These are phyloP conservation scores for Nepenthes gracilis DNA, from an alignment of 148 eudicot species.

Conservation along the genomic window DNA sequence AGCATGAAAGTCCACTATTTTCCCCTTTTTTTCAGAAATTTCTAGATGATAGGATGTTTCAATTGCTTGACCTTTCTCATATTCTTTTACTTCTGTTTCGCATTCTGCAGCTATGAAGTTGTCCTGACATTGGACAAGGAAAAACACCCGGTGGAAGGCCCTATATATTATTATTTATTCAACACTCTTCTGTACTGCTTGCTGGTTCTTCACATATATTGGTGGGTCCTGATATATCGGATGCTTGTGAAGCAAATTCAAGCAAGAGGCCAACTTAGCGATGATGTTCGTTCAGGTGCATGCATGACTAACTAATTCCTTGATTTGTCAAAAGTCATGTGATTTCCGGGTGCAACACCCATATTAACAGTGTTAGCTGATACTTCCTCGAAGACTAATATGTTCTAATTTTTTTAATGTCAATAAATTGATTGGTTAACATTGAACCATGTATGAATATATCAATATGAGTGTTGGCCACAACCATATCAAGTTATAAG, in stretches of 20 bases:
- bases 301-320: slow-evolving; percentile 15
- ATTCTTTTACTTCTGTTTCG: neutral
- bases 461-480: too few species aligned
- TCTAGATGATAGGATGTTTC: too few species aligned
- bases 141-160: slow-evolving; percentile 58
- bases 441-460: too few species aligned
- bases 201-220: slow-evolving; percentile 87
- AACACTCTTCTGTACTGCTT: slow-evolving; percentile 68
- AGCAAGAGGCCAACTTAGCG: slow-evolving; percentile 78
- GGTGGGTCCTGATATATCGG: slow-evolving; percentile 91
- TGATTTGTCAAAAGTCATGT: neutral
- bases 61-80: neutral
- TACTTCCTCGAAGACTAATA: too few species aligned
- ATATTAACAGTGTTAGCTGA: too few species aligned
- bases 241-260: slow-evolving; percentile 93
- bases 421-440: too few species aligned
- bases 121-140: slow-evolving; percentile 60
- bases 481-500: too few species aligned
- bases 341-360: too few species aligned
- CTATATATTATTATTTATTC: slow-evolving; percentile 81
- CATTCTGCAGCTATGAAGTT: slow-evolving; percentile 73
- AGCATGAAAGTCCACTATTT: too few species aligned
- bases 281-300: slow-evolving; percentile 97
- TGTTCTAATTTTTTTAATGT: too few species aligned
- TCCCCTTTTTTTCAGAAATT: too few species aligned